Evolutionary conservation across 2,329 filamentous ascomycete genomes (phyloP).

Genomic region (Elsinoe australis): DNA sequence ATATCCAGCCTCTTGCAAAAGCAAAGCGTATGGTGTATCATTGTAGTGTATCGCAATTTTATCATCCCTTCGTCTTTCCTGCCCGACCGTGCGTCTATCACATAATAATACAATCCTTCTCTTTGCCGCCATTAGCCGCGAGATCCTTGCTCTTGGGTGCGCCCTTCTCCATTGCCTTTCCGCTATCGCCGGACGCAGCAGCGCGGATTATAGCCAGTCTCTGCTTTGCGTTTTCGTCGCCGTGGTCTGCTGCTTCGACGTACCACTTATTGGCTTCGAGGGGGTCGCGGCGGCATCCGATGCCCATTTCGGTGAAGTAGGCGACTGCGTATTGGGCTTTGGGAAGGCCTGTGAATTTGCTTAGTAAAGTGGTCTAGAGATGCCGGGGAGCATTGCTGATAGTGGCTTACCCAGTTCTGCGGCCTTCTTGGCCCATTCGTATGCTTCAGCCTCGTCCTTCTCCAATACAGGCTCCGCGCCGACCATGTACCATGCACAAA

Average conservation of each 20-base stretch:
- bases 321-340: constrained; percentile 89
- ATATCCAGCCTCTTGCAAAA: too few relatives aligned
- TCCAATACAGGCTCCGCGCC: constrained; percentile 86
- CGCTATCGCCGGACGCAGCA: constrained; percentile 57
- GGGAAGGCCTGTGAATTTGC: constrained; percentile 44
- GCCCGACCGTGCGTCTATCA: too few relatives aligned
- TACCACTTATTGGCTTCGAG: constrained; percentile 98
- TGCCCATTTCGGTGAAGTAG: constrained; percentile 98
- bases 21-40: too few relatives aligned
- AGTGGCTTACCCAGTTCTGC: constrained; percentile 66
- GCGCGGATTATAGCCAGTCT: constrained; percentile 78
- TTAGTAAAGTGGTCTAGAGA: constrained; percentile 14
- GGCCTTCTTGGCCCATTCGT: constrained; percentile 86
- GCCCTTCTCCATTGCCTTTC: constrained; percentile 29
- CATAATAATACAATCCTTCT: constrained; percentile 23
- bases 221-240: constrained; percentile 82
- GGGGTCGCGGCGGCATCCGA: constrained; percentile 88
- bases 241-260: constrained; percentile 85
- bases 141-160: constrained; percentile 29
- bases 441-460: constrained; percentile 92
- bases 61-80: too few relatives aligned
- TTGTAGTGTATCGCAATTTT: too few relatives aligned
- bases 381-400: background rate
- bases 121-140: constrained; percentile 19
- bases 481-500: constrained; percentile 98